Evolutionary conservation across 2,329 filamentous ascomycete genomes (phyloP), one percentile per base, ranked within the genome.

Genomic region (Epichloe brachyelytri): DNA sequence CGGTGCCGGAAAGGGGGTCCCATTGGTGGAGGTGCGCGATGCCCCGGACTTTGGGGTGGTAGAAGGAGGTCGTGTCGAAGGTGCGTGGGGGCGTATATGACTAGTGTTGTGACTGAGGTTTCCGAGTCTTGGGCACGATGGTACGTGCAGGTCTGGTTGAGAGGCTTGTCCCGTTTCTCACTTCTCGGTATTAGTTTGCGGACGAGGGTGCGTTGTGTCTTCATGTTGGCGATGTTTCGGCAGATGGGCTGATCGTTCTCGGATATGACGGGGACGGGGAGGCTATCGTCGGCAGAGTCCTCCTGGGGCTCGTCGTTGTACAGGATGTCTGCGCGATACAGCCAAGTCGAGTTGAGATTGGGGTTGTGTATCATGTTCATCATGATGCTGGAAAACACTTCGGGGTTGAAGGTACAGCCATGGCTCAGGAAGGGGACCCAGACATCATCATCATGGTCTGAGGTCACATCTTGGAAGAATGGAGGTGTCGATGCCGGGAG

Each of bases 81-180:
- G 65, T 8, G 80, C 74, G 65, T 95, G 89, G 7, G 91, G 88
- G 5, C 86, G 63, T 94, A 95, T 36, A 94, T 66, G 15, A 95
- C 79, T 5, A 70, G 58, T 12, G 67, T 62, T 51, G 62, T 58
- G 39, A 54, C 34, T 30, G 56, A 58, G 26, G 62, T 60, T 19
- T 43, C 49, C 4, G 48, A 12, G 38, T 58, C 53, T 15, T 60
- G 59, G 5, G 64, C 61, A 53, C 60, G 57, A 64, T 88, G 87
- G 55, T 90, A 77, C 51, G 87, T 76, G 64, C 88, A 95, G 2
- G 88, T 95, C 66, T 97, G 91, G 52, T 88, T 77, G 55, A 96
- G 67, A 1, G 84, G 75, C 19, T 73, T 71, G 65, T 97, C 91
- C 26, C 91, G 71, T 50, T 82, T 75, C 3, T 82, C 79, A 65